These are phyloP conservation scores for Pulchroboletus neoregius DNA, from an alignment of 1,284 basidiomycete genomes.

Conservation along the genomic window DNA sequence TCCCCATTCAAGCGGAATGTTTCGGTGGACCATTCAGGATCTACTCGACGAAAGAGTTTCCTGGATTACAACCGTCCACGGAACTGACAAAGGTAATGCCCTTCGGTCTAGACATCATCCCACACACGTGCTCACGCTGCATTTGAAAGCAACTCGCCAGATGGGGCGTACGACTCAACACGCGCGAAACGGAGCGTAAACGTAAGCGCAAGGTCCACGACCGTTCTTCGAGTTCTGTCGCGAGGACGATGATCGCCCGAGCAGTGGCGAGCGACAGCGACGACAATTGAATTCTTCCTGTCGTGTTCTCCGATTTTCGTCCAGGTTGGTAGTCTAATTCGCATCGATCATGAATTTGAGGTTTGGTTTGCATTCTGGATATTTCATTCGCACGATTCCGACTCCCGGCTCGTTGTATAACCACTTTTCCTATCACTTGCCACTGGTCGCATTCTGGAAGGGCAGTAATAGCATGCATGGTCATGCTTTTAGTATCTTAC, in stretches of 20 bases:
- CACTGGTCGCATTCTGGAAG: constrained; percentile 8
- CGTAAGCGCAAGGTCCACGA: constrained; percentile 46
- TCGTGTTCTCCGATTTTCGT: no score
- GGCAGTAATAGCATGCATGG: neutral
- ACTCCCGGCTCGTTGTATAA: constrained; percentile 18
- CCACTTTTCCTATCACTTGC: constrained; percentile 5
- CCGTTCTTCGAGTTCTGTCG: constrained; percentile 8
- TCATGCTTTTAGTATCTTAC: constrained; percentile 12
- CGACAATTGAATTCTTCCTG: constrained; percentile 16
- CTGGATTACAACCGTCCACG: constrained; percentile 67
- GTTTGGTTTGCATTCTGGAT: constrained; percentile 9
- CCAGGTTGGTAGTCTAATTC: neutral
- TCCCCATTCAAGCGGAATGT: constrained; percentile 64
- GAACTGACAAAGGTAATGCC: constrained; percentile 63
- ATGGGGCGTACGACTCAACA: constrained; percentile 68
- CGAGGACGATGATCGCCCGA: constrained; percentile 4
- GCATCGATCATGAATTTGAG: constrained; percentile 1
- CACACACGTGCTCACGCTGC: constrained; percentile 2
- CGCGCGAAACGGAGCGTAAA: constrained; percentile 64
- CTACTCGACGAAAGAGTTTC: constrained; percentile 79
- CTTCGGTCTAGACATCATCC: neutral
- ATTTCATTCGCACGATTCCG: constrained; percentile 7
- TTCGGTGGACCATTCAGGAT: constrained; percentile 66
- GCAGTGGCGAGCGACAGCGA: constrained; percentile 26
- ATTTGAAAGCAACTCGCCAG: constrained; percentile 54